Evolutionary conservation across 2,329 filamentous ascomycete genomes (phyloP), one percentile per base, ranked within the genome.

Genomic region (Eutypa lata): DNA sequence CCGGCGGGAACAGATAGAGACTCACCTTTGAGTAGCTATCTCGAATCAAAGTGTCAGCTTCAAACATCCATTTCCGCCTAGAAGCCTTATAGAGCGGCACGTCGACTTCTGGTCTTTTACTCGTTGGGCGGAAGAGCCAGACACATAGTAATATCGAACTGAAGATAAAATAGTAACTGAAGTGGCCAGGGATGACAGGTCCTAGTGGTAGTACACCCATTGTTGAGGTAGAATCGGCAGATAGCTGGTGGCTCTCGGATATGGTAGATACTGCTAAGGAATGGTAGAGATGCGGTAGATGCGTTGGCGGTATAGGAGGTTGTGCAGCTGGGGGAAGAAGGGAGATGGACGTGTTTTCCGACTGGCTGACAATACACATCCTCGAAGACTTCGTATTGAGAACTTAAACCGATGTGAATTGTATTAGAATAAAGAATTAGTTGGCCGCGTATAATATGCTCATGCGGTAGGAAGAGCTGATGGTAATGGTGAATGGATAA

Each of bases 51-150:
- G 61, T 65, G 60, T 80, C 77, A 24, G 77, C 77, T 53, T 72
- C 71, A 49, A 80, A 78, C 58, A 79, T 76, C 77, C 77, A 80
- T 62, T 74, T 78, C 48, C 70, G 67, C 59, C 74, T 75, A 7
- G 75, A 69, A 0, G 76, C 77, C 56, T 76, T 74, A 63, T 77
- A 80, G 47, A 76, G 75, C 0, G 77, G 77, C 3, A 72, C 67
- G 11, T 72, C 66, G 3, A 76, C 66, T 26, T 62, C 49, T 11
- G 59, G 57, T 35, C 61, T 59, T 38, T 70, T 71, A 38, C 55
- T 61, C 16, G 66, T 62, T 46, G 35, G 35, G 35, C 67, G 67
- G n/a, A 76, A 61, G n/a, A 73, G 38, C 70, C 72, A 78, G 21
- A 69, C 61, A 14, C 66, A 65, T 5, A 76, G 40, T 11, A 76